A percentile compares a stretch with the other conserved stretches of the same genome.
Conservation (phyloP, 202 grass and related monocot genomes). For the Sporobolus alterniflorus region DNA sequence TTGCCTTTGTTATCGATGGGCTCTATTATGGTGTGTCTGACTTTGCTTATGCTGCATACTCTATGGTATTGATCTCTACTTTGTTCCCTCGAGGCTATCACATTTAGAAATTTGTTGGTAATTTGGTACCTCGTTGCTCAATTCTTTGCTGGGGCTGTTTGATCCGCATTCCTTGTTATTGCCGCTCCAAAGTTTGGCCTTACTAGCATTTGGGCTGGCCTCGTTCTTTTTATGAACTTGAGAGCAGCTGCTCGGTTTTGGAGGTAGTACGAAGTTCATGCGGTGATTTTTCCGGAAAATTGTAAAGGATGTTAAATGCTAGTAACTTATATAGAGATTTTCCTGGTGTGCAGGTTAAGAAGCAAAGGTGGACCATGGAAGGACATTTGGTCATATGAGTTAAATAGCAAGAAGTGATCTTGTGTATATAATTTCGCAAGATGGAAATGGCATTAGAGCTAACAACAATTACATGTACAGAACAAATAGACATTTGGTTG, state of each 20-base stretch:
- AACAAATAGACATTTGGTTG: conserved; percentile 5
- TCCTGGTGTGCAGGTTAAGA: conserved; percentile 52
- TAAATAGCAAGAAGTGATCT: not conserved
- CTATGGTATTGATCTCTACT: conserved; percentile 47
- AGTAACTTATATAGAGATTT: not conserved
- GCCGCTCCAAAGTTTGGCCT: conserved; percentile 74
- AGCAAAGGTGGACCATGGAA: conserved; percentile 80
- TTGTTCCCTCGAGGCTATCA: not conserved
- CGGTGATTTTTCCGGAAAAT: not conserved
- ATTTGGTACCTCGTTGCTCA: conserved; percentile 15
- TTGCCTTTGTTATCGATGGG: conserved; percentile 78
- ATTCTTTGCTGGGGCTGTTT: conserved; percentile 56
- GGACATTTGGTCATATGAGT: conserved; percentile 48
- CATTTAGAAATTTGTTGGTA: not conserved
- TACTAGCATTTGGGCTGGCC: conserved; percentile 74
- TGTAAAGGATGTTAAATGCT: not conserved
- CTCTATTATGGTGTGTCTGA: conserved; percentile 90
- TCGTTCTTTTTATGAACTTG: conserved; percentile 82
- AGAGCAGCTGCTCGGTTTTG: conserved; percentile 59
- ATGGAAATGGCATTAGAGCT: not conserved
- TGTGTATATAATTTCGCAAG: not conserved
- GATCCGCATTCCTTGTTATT: conserved; percentile 56
- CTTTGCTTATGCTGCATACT: conserved; percentile 86
- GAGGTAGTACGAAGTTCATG: conserved; percentile 51
- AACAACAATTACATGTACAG: not conserved